Percentiles rank a stretch among this genome's conserved stretches.
These are phyloP conservation scores for Lepiota venenata DNA, from an alignment of 768 basidiomycete species.

Conservation along the genomic window DNA sequence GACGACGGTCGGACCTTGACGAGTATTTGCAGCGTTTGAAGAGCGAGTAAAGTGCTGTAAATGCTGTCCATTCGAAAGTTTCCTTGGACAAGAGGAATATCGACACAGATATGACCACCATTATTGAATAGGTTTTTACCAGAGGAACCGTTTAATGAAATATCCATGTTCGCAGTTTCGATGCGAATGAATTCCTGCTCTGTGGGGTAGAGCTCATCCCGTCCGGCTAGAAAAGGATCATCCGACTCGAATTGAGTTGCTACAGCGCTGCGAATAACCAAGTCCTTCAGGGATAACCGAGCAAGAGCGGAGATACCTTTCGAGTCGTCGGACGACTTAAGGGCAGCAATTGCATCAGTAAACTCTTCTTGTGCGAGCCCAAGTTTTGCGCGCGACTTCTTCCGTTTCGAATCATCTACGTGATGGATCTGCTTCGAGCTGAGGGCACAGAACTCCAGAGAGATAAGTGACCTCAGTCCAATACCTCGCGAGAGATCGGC, in stretches of 20 bases:
- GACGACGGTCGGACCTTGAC: constrained; percentile 14
- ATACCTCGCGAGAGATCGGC: constrained; percentile 69
- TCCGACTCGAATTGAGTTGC: constrained; percentile 68
- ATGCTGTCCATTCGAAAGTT: constrained; percentile 61
- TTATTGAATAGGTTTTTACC: constrained; percentile 25
- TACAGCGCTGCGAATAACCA: constrained; percentile 56
- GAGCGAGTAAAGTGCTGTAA: constrained; percentile 66
- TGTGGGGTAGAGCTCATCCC: constrained; percentile 42
- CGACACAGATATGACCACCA: constrained; percentile 41
- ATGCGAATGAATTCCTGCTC: constrained; percentile 45
- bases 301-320: constrained; percentile 39
- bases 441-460: constrained; percentile 54
- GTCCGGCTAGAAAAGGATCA: constrained; percentile 55
- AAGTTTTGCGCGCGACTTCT: constrained; percentile 49
- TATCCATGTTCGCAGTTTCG: constrained; percentile 23
- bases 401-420: constrained; percentile 31
- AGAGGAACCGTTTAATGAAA: constrained; percentile 23
- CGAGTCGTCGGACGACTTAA: constrained; percentile 29
- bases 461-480: constrained; percentile 51
- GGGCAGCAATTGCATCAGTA: constrained; percentile 39
- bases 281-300: constrained; percentile 41
- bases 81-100: constrained; percentile 50
- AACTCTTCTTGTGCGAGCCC: constrained; percentile 50
- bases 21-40: constrained; percentile 46
- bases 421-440: constrained; percentile 34